Percentiles rank a stretch among this genome's conserved stretches.
Evolutionary conservation across 306 rosid genomes (phyloP).

Genomic region (Prunus davidiana): DNA sequence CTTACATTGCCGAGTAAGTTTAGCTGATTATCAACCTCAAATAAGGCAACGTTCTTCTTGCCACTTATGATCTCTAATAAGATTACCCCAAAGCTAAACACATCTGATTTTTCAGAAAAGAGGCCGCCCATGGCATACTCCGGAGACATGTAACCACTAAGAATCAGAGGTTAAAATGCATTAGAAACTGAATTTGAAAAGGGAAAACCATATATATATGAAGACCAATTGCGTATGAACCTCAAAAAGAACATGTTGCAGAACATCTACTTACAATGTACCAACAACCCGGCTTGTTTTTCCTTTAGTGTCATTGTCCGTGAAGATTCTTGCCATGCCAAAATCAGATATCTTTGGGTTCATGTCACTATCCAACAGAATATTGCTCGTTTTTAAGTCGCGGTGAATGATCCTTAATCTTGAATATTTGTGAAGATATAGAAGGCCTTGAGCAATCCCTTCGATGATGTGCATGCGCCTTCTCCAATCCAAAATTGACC

Average conservation of each 20-base stretch:
- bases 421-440: conserved; percentile 20
- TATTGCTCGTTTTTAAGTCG: conserved; percentile 12
- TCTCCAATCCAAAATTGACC: conserved; percentile 14
- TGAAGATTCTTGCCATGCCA: conserved; percentile 17
- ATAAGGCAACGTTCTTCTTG: conserved; percentile 19
- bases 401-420: conserved; percentile 23
- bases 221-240: neutral
- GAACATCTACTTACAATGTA: conserved; percentile 15
- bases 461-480: neutral
- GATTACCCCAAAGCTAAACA: conserved; percentile 20
- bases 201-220: too few species aligned
- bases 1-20: conserved; percentile 18
- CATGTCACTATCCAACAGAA: conserved; percentile 8
- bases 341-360: conserved; percentile 13
- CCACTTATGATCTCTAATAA: conserved; percentile 19
- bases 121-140: conserved; percentile 19
- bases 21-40: conserved; percentile 10
- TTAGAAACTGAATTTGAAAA: neutral
- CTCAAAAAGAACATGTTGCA: neutral
- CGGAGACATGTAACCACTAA: conserved; percentile 19
- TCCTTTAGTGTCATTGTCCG: conserved; percentile 3
- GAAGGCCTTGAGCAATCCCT: conserved; percentile 18
- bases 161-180: neutral
- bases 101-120: conserved; percentile 13
- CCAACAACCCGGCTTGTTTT: conserved; percentile 23